Conservation (phyloP, 306 rosid genomes). For the Alnus rubra region DNA sequence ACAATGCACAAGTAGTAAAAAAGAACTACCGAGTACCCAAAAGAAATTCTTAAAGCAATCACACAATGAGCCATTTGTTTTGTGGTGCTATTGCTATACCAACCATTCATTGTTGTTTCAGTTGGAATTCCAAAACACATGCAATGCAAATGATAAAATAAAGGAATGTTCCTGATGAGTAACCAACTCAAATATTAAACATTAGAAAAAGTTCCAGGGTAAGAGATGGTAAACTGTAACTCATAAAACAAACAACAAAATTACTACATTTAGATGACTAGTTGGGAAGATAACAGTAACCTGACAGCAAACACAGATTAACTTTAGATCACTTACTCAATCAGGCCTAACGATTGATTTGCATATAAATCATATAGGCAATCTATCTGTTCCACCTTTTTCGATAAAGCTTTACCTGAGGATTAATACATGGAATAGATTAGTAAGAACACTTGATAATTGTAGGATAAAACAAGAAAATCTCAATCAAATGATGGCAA, state of each 20-base stretch:
- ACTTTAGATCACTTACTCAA: conserved; percentile 56
- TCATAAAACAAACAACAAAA: conserved; percentile 12
- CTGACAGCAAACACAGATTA: conserved; percentile 5
- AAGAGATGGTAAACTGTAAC: conserved; percentile 7
- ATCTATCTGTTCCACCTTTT: conserved; percentile 45
- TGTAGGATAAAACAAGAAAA: background rate
- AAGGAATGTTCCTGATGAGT: background rate
- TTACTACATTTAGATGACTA: background rate
- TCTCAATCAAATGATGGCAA: conserved; percentile 14
- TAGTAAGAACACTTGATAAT: background rate
- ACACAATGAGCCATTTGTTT: background rate
- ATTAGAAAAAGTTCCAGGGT: background rate
- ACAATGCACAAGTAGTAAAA: background rate
- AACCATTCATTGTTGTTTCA: background rate
- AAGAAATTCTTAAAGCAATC: background rate
- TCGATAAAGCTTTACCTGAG: conserved; percentile 43
- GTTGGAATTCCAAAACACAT: background rate
- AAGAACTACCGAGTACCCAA: background rate
- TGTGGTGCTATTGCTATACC: background rate
- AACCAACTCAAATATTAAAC: conserved; percentile 14
- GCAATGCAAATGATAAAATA: background rate
- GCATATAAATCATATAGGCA: conserved; percentile 44
- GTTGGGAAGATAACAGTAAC: background rate
- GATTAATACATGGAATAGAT: conserved; percentile 27
- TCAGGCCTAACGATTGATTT: conserved; percentile 44